These are phyloP conservation scores for Filobasidium wieringae DNA, from an alignment of 768 basidiomycete species.

Conservation along the genomic window DNA sequence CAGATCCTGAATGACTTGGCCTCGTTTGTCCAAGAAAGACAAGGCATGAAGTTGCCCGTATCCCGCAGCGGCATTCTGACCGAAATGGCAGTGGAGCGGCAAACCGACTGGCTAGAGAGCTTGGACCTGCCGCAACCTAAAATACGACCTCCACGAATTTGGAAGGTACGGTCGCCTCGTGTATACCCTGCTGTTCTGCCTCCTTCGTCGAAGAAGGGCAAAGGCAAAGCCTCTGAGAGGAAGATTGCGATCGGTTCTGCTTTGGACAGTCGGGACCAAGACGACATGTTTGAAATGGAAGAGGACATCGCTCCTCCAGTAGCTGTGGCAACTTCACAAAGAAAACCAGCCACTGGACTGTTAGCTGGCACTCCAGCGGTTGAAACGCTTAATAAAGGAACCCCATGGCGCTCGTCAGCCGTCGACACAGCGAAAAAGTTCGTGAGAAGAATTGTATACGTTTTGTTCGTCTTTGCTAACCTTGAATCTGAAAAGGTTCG, in stretches of 20 bases:
- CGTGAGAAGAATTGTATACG: constrained; percentile 9
- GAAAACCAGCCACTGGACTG: constrained; percentile 23
- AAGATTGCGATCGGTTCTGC: constrained; percentile 26
- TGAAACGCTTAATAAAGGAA: constrained; percentile 36
- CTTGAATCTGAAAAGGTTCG: constrained; percentile 53
- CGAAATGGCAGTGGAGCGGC: constrained; percentile 49
- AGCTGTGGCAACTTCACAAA: constrained; percentile 19
- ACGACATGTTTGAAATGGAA: constrained; percentile 75
- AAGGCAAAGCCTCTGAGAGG: constrained; percentile 13
- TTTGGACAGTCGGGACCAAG: constrained; percentile 28
- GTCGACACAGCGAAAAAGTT: constrained; percentile 30
- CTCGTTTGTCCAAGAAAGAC: constrained; percentile 48
- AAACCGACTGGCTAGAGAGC: constrained; percentile 56
- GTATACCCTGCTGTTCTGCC: constrained; percentile 25
- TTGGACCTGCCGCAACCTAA: constrained; percentile 39
- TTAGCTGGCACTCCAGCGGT: constrained; percentile 15
- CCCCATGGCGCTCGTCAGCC: constrained; percentile 16
- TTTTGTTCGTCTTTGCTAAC: not conserved
- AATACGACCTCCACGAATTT: constrained; percentile 25
- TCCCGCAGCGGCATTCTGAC: constrained; percentile 51
- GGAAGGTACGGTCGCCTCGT: constrained; percentile 28
- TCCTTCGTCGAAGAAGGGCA: constrained; percentile 18
- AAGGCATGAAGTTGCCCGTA: constrained; percentile 56
- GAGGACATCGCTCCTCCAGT: constrained; percentile 45
- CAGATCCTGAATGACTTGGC: constrained; percentile 59